Conservation (phyloP, 805 yeast genomes). For the Teunomyces atbi region DNA sequence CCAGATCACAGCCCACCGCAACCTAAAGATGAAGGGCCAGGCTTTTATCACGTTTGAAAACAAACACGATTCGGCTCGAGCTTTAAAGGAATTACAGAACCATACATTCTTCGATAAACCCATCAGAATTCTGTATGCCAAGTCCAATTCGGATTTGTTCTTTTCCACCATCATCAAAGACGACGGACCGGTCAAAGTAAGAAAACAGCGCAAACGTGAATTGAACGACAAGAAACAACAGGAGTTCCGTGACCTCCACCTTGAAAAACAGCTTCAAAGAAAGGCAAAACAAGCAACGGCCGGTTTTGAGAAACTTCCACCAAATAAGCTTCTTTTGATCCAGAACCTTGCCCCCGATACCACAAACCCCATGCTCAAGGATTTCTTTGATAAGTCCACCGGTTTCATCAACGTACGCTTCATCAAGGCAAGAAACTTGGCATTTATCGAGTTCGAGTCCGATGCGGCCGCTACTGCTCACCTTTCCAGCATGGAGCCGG, state of each 20-base stretch:
- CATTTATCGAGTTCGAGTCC: constrained; percentile 74
- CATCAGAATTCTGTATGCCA: constrained; percentile 45
- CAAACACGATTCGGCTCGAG: constrained; percentile 42
- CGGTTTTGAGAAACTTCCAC: constrained; percentile 44
- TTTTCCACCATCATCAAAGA: constrained; percentile 14
- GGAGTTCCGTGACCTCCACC: neutral
- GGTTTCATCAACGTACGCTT: constrained; percentile 70
- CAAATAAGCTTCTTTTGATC: constrained; percentile 65
- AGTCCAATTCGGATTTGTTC: constrained; percentile 43
- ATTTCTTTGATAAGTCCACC: constrained; percentile 45
- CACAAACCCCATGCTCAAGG: constrained; percentile 30
- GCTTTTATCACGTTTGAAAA: constrained; percentile 66
- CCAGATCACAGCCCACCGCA: constrained; percentile 56
- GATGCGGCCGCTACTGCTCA: constrained; percentile 48
- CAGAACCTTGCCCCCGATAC: constrained; percentile 41
- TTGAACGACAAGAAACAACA: constrained; percentile 10
- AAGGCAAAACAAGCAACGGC: constrained; percentile 9
- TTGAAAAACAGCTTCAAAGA: constrained; percentile 14
- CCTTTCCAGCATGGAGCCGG: constrained; percentile 14
- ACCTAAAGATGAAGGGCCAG: constrained; percentile 73
- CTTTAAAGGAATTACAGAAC: constrained; percentile 43
- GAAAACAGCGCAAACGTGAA: constrained; percentile 19
- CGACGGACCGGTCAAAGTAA: constrained; percentile 19
- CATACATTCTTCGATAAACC: constrained; percentile 45
- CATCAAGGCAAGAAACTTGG: constrained; percentile 66